Evolutionary conservation across 352 stramenopile genomes (phyloP), one percentile per base, ranked within the genome.

Genomic region (Elongisporangium prolatum): DNA sequence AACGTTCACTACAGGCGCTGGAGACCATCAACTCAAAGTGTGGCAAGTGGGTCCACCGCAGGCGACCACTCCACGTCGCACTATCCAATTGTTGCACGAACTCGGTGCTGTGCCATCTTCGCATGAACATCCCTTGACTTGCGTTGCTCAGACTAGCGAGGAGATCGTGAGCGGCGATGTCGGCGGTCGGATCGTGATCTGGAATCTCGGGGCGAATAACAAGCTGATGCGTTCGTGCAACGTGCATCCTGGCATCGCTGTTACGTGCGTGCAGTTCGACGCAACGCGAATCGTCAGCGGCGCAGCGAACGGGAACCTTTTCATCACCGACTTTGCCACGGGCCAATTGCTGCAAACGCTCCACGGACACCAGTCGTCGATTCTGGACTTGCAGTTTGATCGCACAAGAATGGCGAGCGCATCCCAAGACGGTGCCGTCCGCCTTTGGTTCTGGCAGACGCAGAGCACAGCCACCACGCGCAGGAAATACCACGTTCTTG

Each of bases 381-480:
- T 93, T 1, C 52, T 91, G 8, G 84, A 93, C 54, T 54, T 91
- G 13, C 81, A 93, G 54, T 88, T 91, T 34, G 84, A 93, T 60
- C 79, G 77, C 7, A 86, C 74, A 38, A 60, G 79, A 0, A 61
- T 91, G 24, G 52, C 91, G 20, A 91, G 80, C 54, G 85, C 86
- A 69, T 88, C 80, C 13, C 59, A 63, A 0, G 80, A 91, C 57
- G 78, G 70, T 5, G 72, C 72, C 21, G 8, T 91, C 18, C 71
- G 72, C 2, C 59, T 91, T 14, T 91, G 81, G 80, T 88, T 75
- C 49, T 93, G 82, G 80, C 76, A 91, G 51, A 75, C 69, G 4
- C 67, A 70, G 34, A 63, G 81, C 34, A 70, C 69, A 9, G 61
- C 76, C 18, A 62, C 56, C 8, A 70, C 84, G 40, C 61, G 68